Conservation (phyloP, 176 grass and related monocot genomes). For the Phyllostachys edulis region DNA sequence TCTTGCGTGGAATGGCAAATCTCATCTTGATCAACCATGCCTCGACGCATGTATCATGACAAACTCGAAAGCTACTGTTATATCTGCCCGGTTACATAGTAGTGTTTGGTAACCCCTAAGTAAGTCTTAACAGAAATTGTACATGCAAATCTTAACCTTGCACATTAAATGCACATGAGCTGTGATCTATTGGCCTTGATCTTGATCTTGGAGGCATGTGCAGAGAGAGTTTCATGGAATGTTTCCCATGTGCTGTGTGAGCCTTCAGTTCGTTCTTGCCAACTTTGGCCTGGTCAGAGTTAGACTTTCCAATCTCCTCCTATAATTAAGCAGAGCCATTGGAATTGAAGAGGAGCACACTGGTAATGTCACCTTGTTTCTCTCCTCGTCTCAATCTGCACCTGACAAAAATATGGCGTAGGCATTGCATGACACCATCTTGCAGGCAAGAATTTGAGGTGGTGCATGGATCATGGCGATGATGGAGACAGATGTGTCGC, state of each 20-base stretch:
- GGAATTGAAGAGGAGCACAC: background rate
- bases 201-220: conserved; percentile 5
- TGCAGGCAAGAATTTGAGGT: background rate
- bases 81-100: too few species aligned
- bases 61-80: too few species aligned
- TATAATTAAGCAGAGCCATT: conserved; percentile 20
- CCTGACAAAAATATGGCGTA: background rate
- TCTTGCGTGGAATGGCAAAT: too few species aligned
- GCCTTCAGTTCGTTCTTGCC: background rate
- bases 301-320: background rate
- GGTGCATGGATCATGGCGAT: background rate
- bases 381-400: conserved; percentile 28
- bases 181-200: background rate
- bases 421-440: background rate
- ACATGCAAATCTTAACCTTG: background rate
- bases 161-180: background rate
- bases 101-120: too few species aligned
- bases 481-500: conserved; percentile 41
- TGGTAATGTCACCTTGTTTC: background rate
- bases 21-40: too few species aligned
- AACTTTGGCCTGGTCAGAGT: conserved; percentile 11
- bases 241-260: background rate
- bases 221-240: background rate
- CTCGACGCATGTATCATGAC: too few species aligned
- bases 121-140: background rate